Conservation (phyloP, 148 eudicot species). For the Mesembryanthemum crystallinum region DNA sequence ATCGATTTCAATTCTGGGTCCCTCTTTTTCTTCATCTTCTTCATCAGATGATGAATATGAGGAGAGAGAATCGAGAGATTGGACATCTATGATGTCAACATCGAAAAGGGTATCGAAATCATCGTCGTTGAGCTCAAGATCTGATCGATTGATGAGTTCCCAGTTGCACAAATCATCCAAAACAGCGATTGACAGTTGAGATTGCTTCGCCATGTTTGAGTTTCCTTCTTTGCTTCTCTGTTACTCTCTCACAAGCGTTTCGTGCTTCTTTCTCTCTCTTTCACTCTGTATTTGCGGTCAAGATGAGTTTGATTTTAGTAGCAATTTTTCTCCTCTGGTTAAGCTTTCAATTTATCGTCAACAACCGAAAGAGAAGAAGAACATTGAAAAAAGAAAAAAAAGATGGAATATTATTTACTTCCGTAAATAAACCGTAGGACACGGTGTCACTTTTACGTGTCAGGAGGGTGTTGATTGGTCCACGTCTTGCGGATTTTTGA, state of each 20-base stretch:
- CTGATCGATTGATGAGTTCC: conserved; percentile 42
- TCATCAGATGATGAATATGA: conserved; percentile 12
- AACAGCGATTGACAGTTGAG: neutral
- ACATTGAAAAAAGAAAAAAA: neutral
- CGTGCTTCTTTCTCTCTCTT: neutral
- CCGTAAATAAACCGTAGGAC: neutral
- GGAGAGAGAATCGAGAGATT: conserved; percentile 28
- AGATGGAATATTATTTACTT: too few species aligned
- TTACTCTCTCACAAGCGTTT: neutral
- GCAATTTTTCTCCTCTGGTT: neutral
- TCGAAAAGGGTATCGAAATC: conserved; percentile 16
- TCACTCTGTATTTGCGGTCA: neutral
- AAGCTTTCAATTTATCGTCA: neutral
- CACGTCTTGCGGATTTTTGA: neutral
- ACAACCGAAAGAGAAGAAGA: neutral
- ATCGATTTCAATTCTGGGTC: neutral
- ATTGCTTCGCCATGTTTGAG: conserved; percentile 25
- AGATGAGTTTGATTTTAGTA: neutral
- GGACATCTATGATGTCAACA: too few species aligned
- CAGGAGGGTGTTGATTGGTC: conserved; percentile 21
- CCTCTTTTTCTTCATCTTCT: neutral
- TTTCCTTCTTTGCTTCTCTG: neutral
- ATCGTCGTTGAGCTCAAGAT: conserved; percentile 22
- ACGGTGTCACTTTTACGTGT: conserved; percentile 26
- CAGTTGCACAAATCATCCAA: conserved; percentile 40